A percentile compares a stretch with the other conserved stretches of the same genome.
phyloP scores from a whole-genome alignment of 768 basidiomycete species.

The Boletus sp. region DNA sequence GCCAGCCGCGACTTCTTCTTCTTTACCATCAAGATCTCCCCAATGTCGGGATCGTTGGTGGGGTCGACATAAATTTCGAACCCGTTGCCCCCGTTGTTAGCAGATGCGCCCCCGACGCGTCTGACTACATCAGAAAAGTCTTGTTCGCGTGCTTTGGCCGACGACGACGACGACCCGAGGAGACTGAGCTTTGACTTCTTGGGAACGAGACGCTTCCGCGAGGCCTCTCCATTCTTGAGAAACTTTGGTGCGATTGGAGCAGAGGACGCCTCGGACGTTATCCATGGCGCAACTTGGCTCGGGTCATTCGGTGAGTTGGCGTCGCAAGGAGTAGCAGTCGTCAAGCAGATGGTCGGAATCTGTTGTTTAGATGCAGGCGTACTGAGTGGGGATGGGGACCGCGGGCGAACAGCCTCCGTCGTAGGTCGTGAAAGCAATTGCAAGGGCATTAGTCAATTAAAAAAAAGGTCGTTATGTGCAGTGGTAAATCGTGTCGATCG shows the following conservation, averaged over 20 bases:
- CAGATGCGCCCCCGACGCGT: slow-evolving; percentile 38
- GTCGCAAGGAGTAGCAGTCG: slow-evolving; percentile 63
- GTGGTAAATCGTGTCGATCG: slow-evolving; percentile 17
- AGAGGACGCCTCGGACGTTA: slow-evolving; percentile 5
- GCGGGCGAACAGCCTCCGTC: slow-evolving; percentile 23
- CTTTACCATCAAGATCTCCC: slow-evolving; percentile 71
- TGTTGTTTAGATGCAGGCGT: slow-evolving; percentile 31
- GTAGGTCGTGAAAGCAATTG: slow-evolving; percentile 32
- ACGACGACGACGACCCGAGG: slow-evolving; percentile 33
- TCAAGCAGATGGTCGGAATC: slow-evolving; percentile 66
- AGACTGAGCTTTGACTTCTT: slow-evolving; percentile 68
- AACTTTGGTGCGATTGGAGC: slow-evolving; percentile 32
- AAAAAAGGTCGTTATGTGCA: slow-evolving; percentile 26
- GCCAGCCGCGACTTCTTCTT: too few species aligned
- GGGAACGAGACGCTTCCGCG: slow-evolving; percentile 58
- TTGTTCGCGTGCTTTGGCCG: slow-evolving; percentile 30
- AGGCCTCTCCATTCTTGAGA: slow-evolving; percentile 11
- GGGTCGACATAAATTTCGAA: slow-evolving; percentile 76
- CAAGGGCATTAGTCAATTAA: slow-evolving; percentile 31
- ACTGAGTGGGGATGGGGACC: slow-evolving; percentile 27
- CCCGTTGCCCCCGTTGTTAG: slow-evolving; percentile 39
- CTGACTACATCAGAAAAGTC: slow-evolving; percentile 64
- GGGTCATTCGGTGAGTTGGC: slow-evolving; percentile 35
- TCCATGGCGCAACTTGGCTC: slow-evolving; percentile 28
- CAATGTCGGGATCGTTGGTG: slow-evolving; percentile 59